Base-by-base conservation (phyloP, 805 yeast genomes). In the Kodamaea laetipori region DNA sequence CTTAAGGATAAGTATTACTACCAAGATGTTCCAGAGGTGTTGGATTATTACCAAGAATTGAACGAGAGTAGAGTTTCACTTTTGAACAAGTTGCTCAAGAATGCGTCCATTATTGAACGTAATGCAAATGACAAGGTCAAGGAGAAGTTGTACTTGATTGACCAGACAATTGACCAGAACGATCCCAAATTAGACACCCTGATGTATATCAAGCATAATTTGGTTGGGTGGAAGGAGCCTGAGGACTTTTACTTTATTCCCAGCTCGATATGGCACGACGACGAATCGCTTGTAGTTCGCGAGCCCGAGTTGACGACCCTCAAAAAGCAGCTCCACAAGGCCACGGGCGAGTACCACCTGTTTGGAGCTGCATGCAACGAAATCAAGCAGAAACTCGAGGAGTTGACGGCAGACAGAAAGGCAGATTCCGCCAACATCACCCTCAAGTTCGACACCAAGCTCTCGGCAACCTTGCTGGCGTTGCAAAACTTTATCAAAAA, bases 241-340 rank as follows among this genome's bases (percentile, higher is more conserved):
- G 71, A 69, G 5, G 98, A 92, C 66, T 88, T 86, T 58, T 74
- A 80, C 51, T 94, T 86, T 56, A 77, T 86, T 49, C 97, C 98
- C 1, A 83, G 95, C 18, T 82, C 90, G 23, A 84, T 94, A 32
- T 94, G 99, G 99, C 98, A 92, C 64, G 99, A 94, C 57, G 97
- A 94, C 63, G 96, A 89, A 51, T 69, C 77, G 26, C 75, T 86
- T 56, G 73, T 84, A 49, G 75, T 81, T 1, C 75, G 77, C 34
- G 81, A 77, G 32, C 75, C 73, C 4, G 87, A 82, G 55, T 65
- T 84, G 41, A 70, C 76, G 5, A 78, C 76, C 30, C 65, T 86
- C 56, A 81, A 78, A 57, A 67, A 71, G 44, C 66, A 67, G 41
- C 65, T 86, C 46, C 77, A 77, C 47, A 47, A 54, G 17, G 62